These are phyloP conservation scores for Crithidia thermophila DNA, from an alignment of 208 protist species.

Conservation along the genomic window DNA sequence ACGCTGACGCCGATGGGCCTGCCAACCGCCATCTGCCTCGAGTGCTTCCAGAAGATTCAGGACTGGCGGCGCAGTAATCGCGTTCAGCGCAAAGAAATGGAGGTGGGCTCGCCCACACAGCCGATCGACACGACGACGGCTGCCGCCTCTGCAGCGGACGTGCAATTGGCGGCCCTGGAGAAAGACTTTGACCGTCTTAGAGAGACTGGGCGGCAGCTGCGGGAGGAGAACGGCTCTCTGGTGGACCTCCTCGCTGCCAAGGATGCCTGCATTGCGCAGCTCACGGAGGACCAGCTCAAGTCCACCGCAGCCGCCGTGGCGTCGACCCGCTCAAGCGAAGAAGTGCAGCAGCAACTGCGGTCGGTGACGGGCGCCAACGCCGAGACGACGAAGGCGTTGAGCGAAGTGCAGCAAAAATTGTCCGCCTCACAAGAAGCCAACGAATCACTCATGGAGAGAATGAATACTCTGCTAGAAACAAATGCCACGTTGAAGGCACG, in stretches of 20 bases:
- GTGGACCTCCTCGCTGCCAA: slow-evolving; percentile 18
- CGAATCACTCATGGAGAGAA: slow-evolving; percentile 1
- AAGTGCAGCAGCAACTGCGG: slow-evolving; percentile 15
- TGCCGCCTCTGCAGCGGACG: neutral
- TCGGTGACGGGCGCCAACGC: neutral
- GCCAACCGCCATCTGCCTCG: slow-evolving; percentile 48
- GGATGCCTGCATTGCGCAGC: slow-evolving; percentile 18
- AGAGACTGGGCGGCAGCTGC: slow-evolving; percentile 28
- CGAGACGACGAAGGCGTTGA: neutral
- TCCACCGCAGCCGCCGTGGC: neutral
- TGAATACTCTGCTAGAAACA: slow-evolving; percentile 1
- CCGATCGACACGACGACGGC: neutral
- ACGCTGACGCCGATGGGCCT: slow-evolving; percentile 29
- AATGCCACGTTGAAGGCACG: neutral
- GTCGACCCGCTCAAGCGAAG: neutral
- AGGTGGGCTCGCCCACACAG: neutral
- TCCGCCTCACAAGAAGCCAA: neutral
- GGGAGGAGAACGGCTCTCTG: slow-evolving; percentile 39
- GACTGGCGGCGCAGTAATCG: slow-evolving; percentile 23
- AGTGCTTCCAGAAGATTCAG: slow-evolving; percentile 67
- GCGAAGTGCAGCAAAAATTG: slow-evolving; percentile 16
- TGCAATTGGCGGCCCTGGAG: slow-evolving; percentile 8
- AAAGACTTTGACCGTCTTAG: slow-evolving; percentile 27
- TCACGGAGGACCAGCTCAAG: slow-evolving; percentile 13
- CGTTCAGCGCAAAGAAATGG: slow-evolving; percentile 2